Evolutionary conservation across 1,284 basidiomycete species (phyloP), one percentile per base, ranked within the genome.

Genomic region (Austroboletus niveus): DNA sequence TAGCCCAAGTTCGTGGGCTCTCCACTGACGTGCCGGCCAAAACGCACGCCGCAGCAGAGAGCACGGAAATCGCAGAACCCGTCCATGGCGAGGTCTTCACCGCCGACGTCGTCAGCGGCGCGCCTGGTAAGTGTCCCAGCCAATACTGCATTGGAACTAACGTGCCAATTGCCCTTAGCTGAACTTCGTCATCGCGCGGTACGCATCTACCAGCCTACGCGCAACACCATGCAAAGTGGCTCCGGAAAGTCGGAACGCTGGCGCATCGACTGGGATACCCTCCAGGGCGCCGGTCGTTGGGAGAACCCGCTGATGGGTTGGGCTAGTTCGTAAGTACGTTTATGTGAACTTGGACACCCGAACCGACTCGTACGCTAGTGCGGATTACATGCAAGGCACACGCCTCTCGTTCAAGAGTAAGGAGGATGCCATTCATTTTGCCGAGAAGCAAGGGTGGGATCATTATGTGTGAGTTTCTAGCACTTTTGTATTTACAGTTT

Each of bases 291-390:
- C 32, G 94, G 91, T 12, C 81, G 96, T 55, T 99, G 96, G 96
- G 94, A 98, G 80, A 98, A 98, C 69, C 93, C 94, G n/a, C 72
- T 99, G 62, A 99, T 99, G 92, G 96, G 96, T 51, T 99, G 85
- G 82, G 94, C 94, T 1, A 90, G 86, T 73, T 91, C 87, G 91
- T 93, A 66, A 72, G 87, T 78, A 15, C 47, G 10, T 2, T 48
- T 34, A 35, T 38, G 22, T 10, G n/a, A 12, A 41, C 22, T 24
- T 39, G 15, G 38, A 39, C 15, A n/a, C 5, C 12, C 8, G 11
- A 42, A 29, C 32, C 48, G 15, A 53, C 42, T 5, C 27, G n/a
- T 50, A 38, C 42, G 40, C 61, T 44, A 94, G 93, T 51, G 96
- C 93, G 55, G 96, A 99, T 73, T 98, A 98, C 74, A 90, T 98